phyloP scores from a whole-genome alignment of 495 filamentous ascomycete species.

The Penicillium desertorum region DNA sequence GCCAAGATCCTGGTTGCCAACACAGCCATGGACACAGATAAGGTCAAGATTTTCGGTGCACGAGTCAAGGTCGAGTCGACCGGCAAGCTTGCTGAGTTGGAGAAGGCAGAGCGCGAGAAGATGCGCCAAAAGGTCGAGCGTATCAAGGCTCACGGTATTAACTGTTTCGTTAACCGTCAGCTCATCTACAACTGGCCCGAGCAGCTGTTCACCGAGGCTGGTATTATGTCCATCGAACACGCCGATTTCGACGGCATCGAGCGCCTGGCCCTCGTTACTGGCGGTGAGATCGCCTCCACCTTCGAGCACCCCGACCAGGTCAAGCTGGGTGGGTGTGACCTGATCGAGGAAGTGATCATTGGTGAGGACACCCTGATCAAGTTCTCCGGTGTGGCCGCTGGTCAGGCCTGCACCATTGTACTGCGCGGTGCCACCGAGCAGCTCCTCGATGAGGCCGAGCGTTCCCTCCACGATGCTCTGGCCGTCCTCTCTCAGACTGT shows the following conservation, averaged over 20 bases:
- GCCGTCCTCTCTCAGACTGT: constrained; percentile 97
- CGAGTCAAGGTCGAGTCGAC: constrained; percentile 91
- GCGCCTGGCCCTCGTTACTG: constrained; percentile 89
- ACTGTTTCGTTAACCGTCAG: constrained; percentile 99
- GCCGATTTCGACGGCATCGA: constrained; percentile 99
- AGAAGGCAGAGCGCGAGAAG: constrained; percentile 97
- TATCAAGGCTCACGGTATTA: constrained; percentile 98
- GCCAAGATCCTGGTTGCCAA: constrained; percentile 97
- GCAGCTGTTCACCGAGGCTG: constrained; percentile 95
- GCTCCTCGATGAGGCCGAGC: constrained; percentile 93
- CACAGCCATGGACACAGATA: constrained; percentile 99
- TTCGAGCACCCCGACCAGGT: constrained; percentile 98
- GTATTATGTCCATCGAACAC: constrained; percentile 97
- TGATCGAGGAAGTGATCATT: constrained; percentile 97
- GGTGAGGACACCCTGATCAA: constrained; percentile 96
- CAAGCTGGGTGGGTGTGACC: constrained; percentile 90
- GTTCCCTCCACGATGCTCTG: constrained; percentile 92
- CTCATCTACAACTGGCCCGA: constrained; percentile 99
- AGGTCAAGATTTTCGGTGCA: constrained; percentile 99
- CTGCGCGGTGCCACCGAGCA: constrained; percentile 95
- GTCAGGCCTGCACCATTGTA: constrained; percentile 94
- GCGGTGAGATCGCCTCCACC: constrained; percentile 94
- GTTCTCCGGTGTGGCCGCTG: constrained; percentile 94
- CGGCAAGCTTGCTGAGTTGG: constrained; percentile 91
- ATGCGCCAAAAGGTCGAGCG: constrained; percentile 99